A percentile compares a stretch with the other conserved stretches of the same genome.
Evolutionary conservation across 371 early-diverging fungal genomes (phyloP).

Genomic region (Mortierella sp.): DNA sequence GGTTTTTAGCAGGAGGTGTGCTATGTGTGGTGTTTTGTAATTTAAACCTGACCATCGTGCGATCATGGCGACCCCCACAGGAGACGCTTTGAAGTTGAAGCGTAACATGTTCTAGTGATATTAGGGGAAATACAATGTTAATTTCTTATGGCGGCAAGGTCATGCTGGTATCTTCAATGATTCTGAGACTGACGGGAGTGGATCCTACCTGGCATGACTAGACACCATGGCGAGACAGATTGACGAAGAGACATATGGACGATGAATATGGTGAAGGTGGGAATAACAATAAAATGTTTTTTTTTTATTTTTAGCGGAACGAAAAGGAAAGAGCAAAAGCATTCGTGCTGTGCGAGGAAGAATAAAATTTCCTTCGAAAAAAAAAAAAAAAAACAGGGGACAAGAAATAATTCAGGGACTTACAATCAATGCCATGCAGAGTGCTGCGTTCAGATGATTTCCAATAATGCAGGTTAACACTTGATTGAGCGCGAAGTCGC

Average conservation of each 20-base stretch:
- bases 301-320: too few relatives aligned
- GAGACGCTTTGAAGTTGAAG: constrained; percentile 4
- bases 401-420: background rate
- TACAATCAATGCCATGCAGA: background rate
- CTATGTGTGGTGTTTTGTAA: background rate
- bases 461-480: background rate
- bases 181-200: background rate
- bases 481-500: background rate
- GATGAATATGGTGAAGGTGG: background rate
- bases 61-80: background rate
- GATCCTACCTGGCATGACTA: background rate
- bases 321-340: too few relatives aligned
- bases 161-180: too few relatives aligned
- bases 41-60: constrained; percentile 3
- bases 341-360: background rate
- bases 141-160: too few relatives aligned
- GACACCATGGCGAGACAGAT: background rate
- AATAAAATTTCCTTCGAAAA: too few relatives aligned
- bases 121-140: background rate
- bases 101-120: background rate
- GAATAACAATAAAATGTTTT: too few relatives aligned
- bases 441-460: background rate
- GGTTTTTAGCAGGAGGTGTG: background rate
- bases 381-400: too few relatives aligned
- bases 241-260: background rate